Evolutionary conservation across 1,284 basidiomycete species (phyloP).

Genomic region (Xerocomus nothofagi): DNA sequence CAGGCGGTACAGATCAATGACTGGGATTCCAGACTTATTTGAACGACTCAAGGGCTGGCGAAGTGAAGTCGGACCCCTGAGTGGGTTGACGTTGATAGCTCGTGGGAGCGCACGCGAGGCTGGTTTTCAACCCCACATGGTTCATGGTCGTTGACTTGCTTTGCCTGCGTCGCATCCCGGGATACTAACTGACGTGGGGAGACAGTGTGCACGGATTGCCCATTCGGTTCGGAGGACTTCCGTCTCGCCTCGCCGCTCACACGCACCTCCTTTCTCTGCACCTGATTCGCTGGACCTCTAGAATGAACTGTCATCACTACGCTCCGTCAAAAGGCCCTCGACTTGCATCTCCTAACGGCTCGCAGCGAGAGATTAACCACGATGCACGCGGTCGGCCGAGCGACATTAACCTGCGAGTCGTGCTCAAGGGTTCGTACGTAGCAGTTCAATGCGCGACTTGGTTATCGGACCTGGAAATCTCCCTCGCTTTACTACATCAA

Average conservation of each 20-base stretch:
- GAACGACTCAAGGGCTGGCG: slow-evolving; percentile 29
- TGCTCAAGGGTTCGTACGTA: slow-evolving; percentile 4
- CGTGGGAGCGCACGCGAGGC: slow-evolving; percentile 30
- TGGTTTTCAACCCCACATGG: slow-evolving; percentile 8
- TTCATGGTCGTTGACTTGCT: not conserved
- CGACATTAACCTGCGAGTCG: slow-evolving; percentile 12
- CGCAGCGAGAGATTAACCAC: slow-evolving; percentile 29
- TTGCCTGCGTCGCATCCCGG: slow-evolving; percentile 6
- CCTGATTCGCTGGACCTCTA: slow-evolving; percentile 13
- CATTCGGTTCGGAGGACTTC: slow-evolving; percentile 7
- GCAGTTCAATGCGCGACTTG: slow-evolving; percentile 1
- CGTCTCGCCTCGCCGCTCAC: slow-evolving; percentile 30
- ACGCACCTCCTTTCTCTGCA: slow-evolving; percentile 16
- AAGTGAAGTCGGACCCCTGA: slow-evolving; percentile 33
- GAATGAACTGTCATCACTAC: slow-evolving; percentile 22
- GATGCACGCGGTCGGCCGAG: slow-evolving; percentile 21
- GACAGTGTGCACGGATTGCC: slow-evolving; percentile 10
- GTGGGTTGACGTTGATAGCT: slow-evolving; percentile 31
- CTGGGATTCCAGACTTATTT: slow-evolving; percentile 34
- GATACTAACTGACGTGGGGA: slow-evolving; percentile 6
- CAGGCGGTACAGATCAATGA: slow-evolving; percentile 36
- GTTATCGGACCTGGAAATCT: slow-evolving; percentile 11
- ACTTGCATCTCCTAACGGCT: not conserved
- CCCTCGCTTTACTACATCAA: not conserved
- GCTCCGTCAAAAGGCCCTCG: slow-evolving; percentile 6